Evolutionary conservation across 169 alveolate genomes (phyloP).

Genomic region (Plasmodium coatneyi): DNA sequence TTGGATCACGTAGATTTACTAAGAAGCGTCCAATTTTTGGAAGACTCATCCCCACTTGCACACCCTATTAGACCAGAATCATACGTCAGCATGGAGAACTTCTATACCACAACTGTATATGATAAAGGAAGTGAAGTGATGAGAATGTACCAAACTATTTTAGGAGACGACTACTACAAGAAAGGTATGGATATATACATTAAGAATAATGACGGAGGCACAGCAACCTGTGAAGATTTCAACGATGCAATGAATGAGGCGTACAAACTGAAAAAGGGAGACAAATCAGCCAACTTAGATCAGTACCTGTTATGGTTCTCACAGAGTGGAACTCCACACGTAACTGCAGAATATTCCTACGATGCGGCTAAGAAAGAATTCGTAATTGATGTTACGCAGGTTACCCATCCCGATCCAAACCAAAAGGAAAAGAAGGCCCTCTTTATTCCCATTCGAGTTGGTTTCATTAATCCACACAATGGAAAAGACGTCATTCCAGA

Average conservation of each 20-base stretch:
- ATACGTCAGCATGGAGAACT: conserved; percentile 92
- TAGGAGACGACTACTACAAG: conserved; percentile 93
- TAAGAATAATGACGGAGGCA: conserved; percentile 92
- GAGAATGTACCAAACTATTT: conserved; percentile 93
- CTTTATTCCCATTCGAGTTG: conserved; percentile 91
- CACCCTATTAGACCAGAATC: conserved; percentile 95
- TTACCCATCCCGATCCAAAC: conserved; percentile 89
- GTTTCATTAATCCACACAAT: conserved; percentile 84
- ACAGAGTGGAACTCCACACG: conserved; percentile 87
- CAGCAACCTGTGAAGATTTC: conserved; percentile 96
- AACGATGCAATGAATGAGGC: conserved; percentile 93
- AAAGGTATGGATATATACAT: conserved; percentile 93
- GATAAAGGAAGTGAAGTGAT: conserved; percentile 96
- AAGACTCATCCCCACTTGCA: conserved; percentile 94
- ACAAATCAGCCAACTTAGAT: conserved; percentile 85
- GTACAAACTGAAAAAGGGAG: conserved; percentile 80
- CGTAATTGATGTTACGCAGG: conserved; percentile 86
- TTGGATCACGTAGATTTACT: conserved; percentile 88
- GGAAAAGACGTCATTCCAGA: conserved; percentile 80
- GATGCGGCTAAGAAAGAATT: conserved; percentile 72
- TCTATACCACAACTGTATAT: conserved; percentile 94
- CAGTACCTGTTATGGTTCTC: conserved; percentile 93
- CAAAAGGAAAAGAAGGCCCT: conserved; percentile 90
- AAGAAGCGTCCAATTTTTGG: conserved; percentile 89
- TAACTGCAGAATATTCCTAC: conserved; percentile 45